Evolutionary conservation across 2,329 filamentous ascomycete species (phyloP).

Genomic region (Xylariaceae sp.): DNA sequence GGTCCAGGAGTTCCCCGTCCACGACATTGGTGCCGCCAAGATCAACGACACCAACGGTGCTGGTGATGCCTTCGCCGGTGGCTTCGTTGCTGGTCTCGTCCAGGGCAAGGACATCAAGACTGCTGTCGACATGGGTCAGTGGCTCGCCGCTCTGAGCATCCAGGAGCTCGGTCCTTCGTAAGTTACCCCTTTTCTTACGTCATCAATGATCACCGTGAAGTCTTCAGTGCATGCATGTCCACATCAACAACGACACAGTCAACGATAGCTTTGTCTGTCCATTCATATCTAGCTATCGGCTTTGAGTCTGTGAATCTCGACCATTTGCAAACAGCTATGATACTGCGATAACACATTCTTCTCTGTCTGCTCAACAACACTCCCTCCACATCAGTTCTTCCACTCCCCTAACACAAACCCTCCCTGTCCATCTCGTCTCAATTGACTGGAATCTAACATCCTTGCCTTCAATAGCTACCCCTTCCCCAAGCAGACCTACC

Average conservation of each 20-base stretch:
- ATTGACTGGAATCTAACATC: constrained; percentile 16
- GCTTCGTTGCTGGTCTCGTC: constrained; percentile 84
- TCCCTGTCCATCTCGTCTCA: background rate
- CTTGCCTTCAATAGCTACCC: constrained; percentile 55
- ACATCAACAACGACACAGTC: background rate
- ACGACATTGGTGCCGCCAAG: constrained; percentile 66
- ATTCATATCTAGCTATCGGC: constrained; percentile 4
- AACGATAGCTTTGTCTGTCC: constrained; percentile 7
- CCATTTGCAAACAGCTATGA: constrained; percentile 3
- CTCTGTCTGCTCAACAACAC: background rate
- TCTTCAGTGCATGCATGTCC: background rate
- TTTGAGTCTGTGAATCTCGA: background rate
- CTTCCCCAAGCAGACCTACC: constrained; percentile 74
- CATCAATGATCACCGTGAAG: too few relatives aligned
- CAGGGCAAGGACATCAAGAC: constrained; percentile 75
- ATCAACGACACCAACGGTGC: constrained; percentile 98
- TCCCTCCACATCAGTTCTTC: background rate
- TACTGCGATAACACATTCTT: background rate
- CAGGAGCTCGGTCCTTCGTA: constrained; percentile 94
- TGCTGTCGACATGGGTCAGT: constrained; percentile 87
- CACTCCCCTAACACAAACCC: constrained; percentile 3
- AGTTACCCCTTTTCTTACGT: constrained; percentile 39
- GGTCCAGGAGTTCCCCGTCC: constrained; percentile 74
- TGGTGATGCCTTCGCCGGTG: constrained; percentile 93
- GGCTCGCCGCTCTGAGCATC: constrained; percentile 90